These are phyloP conservation scores for Nidularia sp. DNA, from an alignment of 768 basidiomycete genomes.

Conservation along the genomic window DNA sequence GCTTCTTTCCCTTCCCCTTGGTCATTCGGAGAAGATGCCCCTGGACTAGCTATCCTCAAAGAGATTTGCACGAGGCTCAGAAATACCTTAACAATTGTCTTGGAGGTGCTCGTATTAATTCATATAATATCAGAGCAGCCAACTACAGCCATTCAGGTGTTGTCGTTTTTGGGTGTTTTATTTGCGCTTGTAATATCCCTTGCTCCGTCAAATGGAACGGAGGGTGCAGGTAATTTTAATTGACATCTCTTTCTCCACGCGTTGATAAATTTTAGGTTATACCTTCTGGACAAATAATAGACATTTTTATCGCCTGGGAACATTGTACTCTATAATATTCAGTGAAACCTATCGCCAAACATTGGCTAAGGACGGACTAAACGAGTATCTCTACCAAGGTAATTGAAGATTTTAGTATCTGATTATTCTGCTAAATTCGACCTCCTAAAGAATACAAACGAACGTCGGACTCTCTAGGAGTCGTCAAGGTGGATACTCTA, in stretches of 20 bases:
- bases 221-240: slow-evolving; percentile 24
- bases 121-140: slow-evolving; percentile 11
- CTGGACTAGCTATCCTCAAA: slow-evolving; percentile 26
- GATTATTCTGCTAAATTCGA: neutral
- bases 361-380: slow-evolving; percentile 31
- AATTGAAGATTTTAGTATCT: slow-evolving; percentile 1
- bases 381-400: slow-evolving; percentile 25
- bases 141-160: slow-evolving; percentile 13
- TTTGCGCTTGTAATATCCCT: slow-evolving; percentile 24
- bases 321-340: slow-evolving; percentile 35
- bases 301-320: slow-evolving; percentile 30
- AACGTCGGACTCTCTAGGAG: slow-evolving; percentile 23
- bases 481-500: slow-evolving; percentile 20
- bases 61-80: slow-evolving; percentile 16
- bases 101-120: slow-evolving; percentile 17
- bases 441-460: slow-evolving; percentile 28
- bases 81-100: slow-evolving; percentile 15
- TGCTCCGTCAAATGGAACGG: slow-evolving; percentile 27
- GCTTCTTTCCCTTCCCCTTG: slow-evolving; percentile 10
- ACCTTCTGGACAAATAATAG: slow-evolving; percentile 32
- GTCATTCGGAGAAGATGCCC: slow-evolving; percentile 26
- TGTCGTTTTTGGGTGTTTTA: slow-evolving; percentile 19
- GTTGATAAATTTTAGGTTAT: slow-evolving; percentile 23
- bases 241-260: neutral
- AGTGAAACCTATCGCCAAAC: slow-evolving; percentile 25